phyloP scores from a whole-genome alignment of 75 land plant species.

The Adiantum capillusveneris region DNA sequence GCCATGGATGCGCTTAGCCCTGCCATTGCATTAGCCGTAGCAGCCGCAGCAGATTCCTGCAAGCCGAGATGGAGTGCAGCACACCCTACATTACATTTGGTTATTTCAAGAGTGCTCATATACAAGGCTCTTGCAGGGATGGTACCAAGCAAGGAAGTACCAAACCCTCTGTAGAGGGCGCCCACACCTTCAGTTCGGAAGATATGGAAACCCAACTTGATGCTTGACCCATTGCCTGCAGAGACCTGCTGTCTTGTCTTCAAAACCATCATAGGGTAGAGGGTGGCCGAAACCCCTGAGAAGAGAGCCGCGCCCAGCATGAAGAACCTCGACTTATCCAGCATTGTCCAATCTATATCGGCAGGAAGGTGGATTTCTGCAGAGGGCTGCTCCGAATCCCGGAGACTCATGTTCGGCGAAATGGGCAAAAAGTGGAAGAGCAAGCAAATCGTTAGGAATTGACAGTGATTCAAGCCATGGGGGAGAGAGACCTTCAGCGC shows the following conservation, averaged over 20 bases:
- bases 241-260: conserved; percentile 72
- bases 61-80: conserved; percentile 42
- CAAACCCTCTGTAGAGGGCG: conserved; percentile 84
- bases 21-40: conserved; percentile 74
- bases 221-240: conserved; percentile 24
- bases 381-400: conserved; percentile 23
- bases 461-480: too few species aligned
- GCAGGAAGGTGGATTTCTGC: conserved; percentile 71
- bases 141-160: conserved; percentile 78
- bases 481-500: too few species aligned
- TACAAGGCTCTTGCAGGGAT: conserved; percentile 88
- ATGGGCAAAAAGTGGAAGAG: too few species aligned
- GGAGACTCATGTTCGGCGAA: conserved; percentile 32
- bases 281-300: conserved; percentile 79
- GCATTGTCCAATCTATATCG: conserved; percentile 89
- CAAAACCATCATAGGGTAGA: conserved; percentile 75
- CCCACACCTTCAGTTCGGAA: conserved; percentile 55
- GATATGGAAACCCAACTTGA: conserved; percentile 40
- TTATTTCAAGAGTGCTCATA: conserved; percentile 87
- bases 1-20: conserved; percentile 84
- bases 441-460: too few species aligned
- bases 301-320: conserved; percentile 86
- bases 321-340: conserved; percentile 86
- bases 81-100: conserved; percentile 64
- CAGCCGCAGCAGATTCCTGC: conserved; percentile 61